phyloP scores from a whole-genome alignment of 352 stramenopile species.

The Phytophthora megakarya region DNA sequence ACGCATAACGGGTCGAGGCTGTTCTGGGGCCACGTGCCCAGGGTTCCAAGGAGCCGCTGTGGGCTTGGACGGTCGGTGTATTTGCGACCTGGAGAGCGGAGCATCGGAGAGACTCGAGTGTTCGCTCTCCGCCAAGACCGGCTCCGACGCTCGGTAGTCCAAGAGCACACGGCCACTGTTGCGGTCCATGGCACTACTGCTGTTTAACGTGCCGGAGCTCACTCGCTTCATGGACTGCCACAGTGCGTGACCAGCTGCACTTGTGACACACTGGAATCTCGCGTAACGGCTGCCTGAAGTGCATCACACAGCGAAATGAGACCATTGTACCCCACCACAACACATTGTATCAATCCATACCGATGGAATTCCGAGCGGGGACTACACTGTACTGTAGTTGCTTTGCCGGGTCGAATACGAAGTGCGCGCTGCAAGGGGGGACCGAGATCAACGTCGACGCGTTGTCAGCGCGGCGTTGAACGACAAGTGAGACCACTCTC shows the following conservation, averaged over 20 bases:
- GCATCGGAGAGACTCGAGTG: conserved; percentile 33
- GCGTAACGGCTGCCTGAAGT: not conserved
- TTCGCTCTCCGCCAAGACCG: conserved; percentile 35
- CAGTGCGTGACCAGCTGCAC: not conserved
- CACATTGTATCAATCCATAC: not conserved
- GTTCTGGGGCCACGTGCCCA: conserved; percentile 4
- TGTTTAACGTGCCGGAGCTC: conserved; percentile 23
- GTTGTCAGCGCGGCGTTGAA: conserved; percentile 30
- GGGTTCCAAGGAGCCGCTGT: conserved; percentile 24
- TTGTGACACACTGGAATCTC: conserved; percentile 1
- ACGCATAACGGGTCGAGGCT: conserved; percentile 18
- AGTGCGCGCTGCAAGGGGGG: conserved; percentile 24
- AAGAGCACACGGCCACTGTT: conserved; percentile 23
- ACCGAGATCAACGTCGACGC: conserved; percentile 23
- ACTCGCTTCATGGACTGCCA: conserved; percentile 13
- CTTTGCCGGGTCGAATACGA: conserved; percentile 30
- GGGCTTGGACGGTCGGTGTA: conserved; percentile 29
- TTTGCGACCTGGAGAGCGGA: conserved; percentile 34
- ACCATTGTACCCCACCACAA: too few relatives aligned
- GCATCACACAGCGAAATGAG: not conserved
- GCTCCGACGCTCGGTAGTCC: conserved; percentile 40
- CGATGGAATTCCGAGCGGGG: conserved; percentile 4
- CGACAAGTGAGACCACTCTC: conserved; percentile 27
- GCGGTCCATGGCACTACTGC: conserved; percentile 29
- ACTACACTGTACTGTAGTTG: too few relatives aligned